Conservation (phyloP, 2,329 filamentous ascomycete genomes). For the Aspergillus sp. region DNA sequence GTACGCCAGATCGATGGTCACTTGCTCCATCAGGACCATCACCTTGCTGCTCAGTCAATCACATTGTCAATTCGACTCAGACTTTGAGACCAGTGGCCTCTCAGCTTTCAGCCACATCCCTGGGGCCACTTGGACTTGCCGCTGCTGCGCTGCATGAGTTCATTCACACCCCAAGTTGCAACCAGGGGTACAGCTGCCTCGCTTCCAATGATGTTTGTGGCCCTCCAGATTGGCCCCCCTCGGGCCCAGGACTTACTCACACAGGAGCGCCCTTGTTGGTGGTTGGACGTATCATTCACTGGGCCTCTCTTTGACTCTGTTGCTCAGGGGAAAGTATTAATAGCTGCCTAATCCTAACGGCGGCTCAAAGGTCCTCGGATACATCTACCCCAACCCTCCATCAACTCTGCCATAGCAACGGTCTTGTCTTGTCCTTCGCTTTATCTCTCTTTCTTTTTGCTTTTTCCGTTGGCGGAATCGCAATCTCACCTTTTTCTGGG, state of each 20-base stretch:
- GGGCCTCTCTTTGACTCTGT: background rate
- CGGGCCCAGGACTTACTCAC: background rate
- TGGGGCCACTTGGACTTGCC: slow-evolving; percentile 2
- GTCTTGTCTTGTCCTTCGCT: slow-evolving; percentile 8
- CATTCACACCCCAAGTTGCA: slow-evolving; percentile 2
- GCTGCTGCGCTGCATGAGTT: background rate
- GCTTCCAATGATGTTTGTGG: slow-evolving; percentile 15
- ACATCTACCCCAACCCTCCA: background rate
- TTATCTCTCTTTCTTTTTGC: background rate
- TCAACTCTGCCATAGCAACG: slow-evolving; percentile 6
- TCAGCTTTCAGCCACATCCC: slow-evolving; percentile 6
- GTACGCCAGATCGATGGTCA: slow-evolving; percentile 14
- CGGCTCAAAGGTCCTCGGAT: slow-evolving; percentile 2
- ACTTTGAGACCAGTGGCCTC: slow-evolving; percentile 2
- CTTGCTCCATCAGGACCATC: slow-evolving; percentile 12
- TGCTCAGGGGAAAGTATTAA: slow-evolving; percentile 6
- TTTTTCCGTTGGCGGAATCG: slow-evolving; percentile 1
- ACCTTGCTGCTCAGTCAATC: slow-evolving; percentile 19
- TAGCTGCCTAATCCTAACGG: background rate
- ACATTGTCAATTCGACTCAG: slow-evolving; percentile 18
- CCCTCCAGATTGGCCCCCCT: slow-evolving; percentile 1
- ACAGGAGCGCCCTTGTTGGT: background rate
- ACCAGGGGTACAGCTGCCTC: slow-evolving; percentile 11
- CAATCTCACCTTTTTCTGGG: slow-evolving; percentile 5
- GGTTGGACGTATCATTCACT: background rate